Percentiles rank a stretch among this genome's conserved stretches.
phyloP scores from a whole-genome alignment of 306 rosid species.

The Aeschynomene evenia region DNA sequence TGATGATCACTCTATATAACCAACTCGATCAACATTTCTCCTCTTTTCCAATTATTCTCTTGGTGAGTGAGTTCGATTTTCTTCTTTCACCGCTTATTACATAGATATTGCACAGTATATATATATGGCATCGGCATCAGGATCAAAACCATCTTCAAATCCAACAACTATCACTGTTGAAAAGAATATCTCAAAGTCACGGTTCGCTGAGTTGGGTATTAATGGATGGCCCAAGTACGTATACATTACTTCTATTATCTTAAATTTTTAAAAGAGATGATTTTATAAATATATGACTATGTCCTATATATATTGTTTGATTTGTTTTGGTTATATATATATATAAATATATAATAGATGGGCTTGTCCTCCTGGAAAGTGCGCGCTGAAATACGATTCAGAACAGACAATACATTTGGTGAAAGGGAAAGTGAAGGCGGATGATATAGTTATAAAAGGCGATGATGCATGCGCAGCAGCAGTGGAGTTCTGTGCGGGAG shows the following conservation, averaged over 20 bases:
- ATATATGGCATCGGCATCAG: slow-evolving; percentile 40
- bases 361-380: slow-evolving; percentile 76
- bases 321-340: background rate
- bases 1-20: slow-evolving; percentile 9
- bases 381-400: slow-evolving; percentile 58
- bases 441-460: no score
- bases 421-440: slow-evolving; percentile 68
- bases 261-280: no score
- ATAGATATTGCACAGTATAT: no score
- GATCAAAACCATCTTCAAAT: slow-evolving; percentile 25
- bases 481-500: slow-evolving; percentile 71
- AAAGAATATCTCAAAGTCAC: slow-evolving; percentile 59
- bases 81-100: background rate
- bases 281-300: no score
- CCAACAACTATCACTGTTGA: slow-evolving; percentile 52
- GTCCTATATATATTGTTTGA: no score
- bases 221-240: slow-evolving; percentile 77
- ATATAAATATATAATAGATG: no score
- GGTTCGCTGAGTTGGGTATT: slow-evolving; percentile 56
- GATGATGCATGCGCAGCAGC: slow-evolving; percentile 42
- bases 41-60: slow-evolving; percentile 14
- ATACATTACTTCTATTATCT: background rate
- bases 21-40: background rate
- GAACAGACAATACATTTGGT: slow-evolving; percentile 60
- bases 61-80: background rate